phyloP scores from a whole-genome alignment of 1,284 basidiomycete genomes.

The Malassezia yamatoensis region DNA sequence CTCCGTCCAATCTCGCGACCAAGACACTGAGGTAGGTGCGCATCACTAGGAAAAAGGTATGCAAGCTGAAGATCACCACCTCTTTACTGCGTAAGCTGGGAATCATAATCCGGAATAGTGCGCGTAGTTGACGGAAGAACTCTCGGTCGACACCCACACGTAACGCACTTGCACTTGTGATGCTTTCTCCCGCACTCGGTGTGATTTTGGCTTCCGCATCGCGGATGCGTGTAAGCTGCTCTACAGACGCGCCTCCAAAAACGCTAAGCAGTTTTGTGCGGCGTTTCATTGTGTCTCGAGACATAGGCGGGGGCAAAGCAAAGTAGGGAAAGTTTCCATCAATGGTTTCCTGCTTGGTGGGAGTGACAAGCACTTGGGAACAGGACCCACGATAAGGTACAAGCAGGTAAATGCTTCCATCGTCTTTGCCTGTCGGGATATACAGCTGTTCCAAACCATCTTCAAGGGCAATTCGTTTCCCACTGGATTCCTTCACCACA shows the following conservation, averaged over 20 bases:
- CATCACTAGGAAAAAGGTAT: constrained; percentile 77
- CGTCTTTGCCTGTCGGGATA: constrained; percentile 21
- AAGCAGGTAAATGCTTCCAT: constrained; percentile 33
- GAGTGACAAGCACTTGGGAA: constrained; percentile 46
- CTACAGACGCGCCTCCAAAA: constrained; percentile 19
- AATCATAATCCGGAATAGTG: constrained; percentile 44
- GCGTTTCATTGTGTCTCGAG: constrained; percentile 11
- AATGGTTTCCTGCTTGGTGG: constrained; percentile 45
- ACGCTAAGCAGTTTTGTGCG: constrained; percentile 6
- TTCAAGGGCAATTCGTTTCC: constrained; percentile 6
- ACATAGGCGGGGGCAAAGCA: constrained; percentile 31
- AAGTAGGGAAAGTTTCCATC: constrained; percentile 40
- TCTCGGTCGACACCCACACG: constrained; percentile 58
- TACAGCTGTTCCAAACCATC: constrained; percentile 42
- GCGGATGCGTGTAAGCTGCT: constrained; percentile 14
- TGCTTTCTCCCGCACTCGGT: constrained; percentile 13
- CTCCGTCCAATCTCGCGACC: constrained; percentile 79
- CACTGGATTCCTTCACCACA: too few species aligned
- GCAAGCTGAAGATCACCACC: constrained; percentile 63
- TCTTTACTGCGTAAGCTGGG: constrained; percentile 54
- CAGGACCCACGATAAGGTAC: constrained; percentile 39
- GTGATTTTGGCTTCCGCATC: constrained; percentile 27
- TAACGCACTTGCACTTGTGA: constrained; percentile 32
- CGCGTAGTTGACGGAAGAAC: constrained; percentile 58
- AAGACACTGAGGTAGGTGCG: constrained; percentile 63